Conservation (phyloP, 2,329 filamentous ascomycete genomes). For the Byssothecium circinans region DNA sequence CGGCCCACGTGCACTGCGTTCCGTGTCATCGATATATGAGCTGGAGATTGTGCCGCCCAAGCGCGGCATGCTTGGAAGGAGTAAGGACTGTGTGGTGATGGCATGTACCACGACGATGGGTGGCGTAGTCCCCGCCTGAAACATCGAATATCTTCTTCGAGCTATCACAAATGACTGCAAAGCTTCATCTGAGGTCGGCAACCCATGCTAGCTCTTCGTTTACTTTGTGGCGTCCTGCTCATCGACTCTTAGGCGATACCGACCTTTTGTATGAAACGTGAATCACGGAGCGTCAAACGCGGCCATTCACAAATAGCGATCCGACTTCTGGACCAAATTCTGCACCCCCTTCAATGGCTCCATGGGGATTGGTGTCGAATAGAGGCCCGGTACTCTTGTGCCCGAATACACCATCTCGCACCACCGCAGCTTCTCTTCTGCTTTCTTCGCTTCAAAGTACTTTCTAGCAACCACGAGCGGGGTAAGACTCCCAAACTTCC, state of each 20-base stretch:
- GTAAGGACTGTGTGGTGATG: neutral
- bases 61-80: too few relatives aligned
- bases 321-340: constrained; percentile 24
- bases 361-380: constrained; percentile 27
- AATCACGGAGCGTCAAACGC: neutral
- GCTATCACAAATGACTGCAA: neutral
- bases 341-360: constrained; percentile 32
- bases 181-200: neutral
- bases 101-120: neutral
- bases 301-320: constrained; percentile 21
- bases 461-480: constrained; percentile 41
- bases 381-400: constrained; percentile 35
- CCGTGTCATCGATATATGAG: neutral
- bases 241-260: neutral
- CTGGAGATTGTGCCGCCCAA: neutral
- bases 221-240: neutral
- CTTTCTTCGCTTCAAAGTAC: constrained; percentile 35
- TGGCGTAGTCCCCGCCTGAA: neutral
- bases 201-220: neutral
- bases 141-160: neutral
- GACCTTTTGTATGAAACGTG: too few relatives aligned
- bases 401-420: constrained; percentile 34
- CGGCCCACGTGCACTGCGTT: neutral
- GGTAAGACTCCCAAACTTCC: constrained; percentile 37
- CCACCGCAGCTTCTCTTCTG: constrained; percentile 30